Conservation (phyloP, 2,329 filamentous ascomycete species). For the Colletotrichum sp. region DNA sequence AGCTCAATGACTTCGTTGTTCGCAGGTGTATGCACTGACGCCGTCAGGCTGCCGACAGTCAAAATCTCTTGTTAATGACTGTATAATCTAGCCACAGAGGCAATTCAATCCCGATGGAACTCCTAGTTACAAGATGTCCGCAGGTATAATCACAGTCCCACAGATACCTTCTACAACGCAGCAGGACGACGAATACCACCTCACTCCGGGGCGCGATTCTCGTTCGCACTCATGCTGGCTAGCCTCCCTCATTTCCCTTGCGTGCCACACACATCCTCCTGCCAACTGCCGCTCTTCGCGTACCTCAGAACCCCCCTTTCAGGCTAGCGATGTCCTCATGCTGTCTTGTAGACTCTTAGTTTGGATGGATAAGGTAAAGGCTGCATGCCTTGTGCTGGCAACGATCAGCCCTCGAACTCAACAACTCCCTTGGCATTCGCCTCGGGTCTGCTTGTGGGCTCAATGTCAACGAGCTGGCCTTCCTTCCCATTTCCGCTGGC, state of each 20-base stretch:
- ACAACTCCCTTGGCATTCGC: conserved; percentile 40
- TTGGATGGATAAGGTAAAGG: not conserved
- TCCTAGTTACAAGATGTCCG: conserved; percentile 3
- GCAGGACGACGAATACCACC: not conserved
- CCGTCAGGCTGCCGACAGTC: not conserved
- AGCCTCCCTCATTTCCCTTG: not conserved
- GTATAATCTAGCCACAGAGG: conserved; percentile 8
- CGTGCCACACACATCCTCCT: not conserved
- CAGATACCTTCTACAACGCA: conserved; percentile 4
- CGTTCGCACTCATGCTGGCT: not conserved
- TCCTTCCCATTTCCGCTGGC: conserved; percentile 39
- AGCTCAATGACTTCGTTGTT: not conserved
- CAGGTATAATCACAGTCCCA: conserved; percentile 8
- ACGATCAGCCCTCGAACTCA: conserved; percentile 44
- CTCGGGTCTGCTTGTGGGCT: conserved; percentile 28
- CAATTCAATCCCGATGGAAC: conserved; percentile 5
- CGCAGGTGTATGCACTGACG: not conserved
- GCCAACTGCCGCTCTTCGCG: not conserved
- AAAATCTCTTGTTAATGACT: conserved; percentile 3
- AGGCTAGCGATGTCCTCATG: not conserved
- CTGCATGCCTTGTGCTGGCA: not conserved
- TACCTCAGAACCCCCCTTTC: not conserved
- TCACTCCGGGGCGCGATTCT: not conserved
- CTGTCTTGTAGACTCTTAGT: not conserved
- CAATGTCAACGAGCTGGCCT: conserved; percentile 38